Percentiles rank a stretch among this genome's conserved stretches.
Conservation (phyloP, 306 rosid species). For the Gillenia trifoliata region DNA sequence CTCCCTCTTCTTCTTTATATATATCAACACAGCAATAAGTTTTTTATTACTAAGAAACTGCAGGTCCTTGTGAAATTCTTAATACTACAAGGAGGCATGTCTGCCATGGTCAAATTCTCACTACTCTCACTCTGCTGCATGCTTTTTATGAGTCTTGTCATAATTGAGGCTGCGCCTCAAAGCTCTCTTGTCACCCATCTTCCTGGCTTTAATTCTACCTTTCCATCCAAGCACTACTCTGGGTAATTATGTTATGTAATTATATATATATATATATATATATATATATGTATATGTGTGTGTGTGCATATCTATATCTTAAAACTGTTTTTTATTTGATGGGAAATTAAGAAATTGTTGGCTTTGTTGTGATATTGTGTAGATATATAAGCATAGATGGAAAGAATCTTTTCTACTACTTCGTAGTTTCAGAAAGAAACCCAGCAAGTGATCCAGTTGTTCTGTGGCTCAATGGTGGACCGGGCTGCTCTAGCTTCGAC, state of each 20-base stretch:
- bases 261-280: too few species aligned
- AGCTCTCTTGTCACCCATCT: constrained; percentile 29
- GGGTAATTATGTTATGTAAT: constrained; percentile 20
- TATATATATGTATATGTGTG: background rate
- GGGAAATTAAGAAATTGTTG: too few species aligned
- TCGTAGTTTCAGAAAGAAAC: constrained; percentile 36
- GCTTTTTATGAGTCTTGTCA: background rate
- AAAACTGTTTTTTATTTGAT: background rate
- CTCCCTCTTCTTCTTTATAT: background rate
- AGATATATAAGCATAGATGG: constrained; percentile 37
- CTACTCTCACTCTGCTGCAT: background rate
- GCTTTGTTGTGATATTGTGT: background rate
- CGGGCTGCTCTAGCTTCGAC: constrained; percentile 56
- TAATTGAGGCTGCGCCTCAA: constrained; percentile 26
- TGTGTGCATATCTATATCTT: background rate
- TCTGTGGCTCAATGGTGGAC: constrained; percentile 56
- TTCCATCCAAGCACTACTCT: constrained; percentile 39
- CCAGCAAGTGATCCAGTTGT: constrained; percentile 42
- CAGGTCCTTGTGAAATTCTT: background rate
- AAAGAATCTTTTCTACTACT: constrained; percentile 43
- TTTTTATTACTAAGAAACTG: background rate
- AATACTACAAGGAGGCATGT: background rate
- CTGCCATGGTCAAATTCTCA: constrained; percentile 12
- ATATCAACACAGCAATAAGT: background rate
- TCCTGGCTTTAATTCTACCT: constrained; percentile 37